Conservation (phyloP, 495 filamentous ascomycete species). For the Neurospora tetraspora region DNA sequence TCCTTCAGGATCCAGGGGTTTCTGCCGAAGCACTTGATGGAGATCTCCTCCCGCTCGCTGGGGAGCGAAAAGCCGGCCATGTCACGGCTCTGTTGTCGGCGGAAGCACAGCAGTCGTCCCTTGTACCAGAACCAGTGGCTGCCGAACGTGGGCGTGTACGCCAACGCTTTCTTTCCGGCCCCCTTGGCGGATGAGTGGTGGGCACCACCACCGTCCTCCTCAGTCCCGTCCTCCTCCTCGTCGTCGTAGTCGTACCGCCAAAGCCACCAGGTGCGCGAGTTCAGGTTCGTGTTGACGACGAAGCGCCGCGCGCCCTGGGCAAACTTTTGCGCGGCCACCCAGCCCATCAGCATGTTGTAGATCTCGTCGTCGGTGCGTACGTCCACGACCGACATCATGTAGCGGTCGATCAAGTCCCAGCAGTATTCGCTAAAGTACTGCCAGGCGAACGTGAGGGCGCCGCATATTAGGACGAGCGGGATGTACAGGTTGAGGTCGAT, state of each 20-base stretch:
- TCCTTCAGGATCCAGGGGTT: conserved; percentile 55
- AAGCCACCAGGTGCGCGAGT: conserved; percentile 38
- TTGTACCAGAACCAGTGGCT: conserved; percentile 59
- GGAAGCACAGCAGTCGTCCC: conserved; percentile 45
- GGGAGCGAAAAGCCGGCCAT: conserved; percentile 16
- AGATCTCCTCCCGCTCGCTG: conserved; percentile 48
- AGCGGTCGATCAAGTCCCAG: conserved; percentile 29
- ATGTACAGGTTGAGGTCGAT: conserved; percentile 67
- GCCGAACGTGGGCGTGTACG: conserved; percentile 56
- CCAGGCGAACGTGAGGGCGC: conserved; percentile 38
- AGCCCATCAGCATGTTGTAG: conserved; percentile 60
- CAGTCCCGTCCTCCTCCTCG: conserved; percentile 36
- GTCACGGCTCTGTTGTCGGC: conserved; percentile 29
- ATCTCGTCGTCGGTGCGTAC: conserved; percentile 58
- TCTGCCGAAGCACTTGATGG: conserved; percentile 56
- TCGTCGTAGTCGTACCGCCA: conserved; percentile 33
- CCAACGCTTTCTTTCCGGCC: conserved; percentile 47
- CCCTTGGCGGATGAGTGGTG: conserved; percentile 1
- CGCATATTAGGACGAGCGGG: conserved; percentile 44
- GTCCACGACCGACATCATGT: conserved; percentile 51
- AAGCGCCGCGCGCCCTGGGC: conserved; percentile 47
- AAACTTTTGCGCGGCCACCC: conserved; percentile 53
- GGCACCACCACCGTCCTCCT: conserved; percentile 27
- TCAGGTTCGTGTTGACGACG: conserved; percentile 50
- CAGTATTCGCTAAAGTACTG: conserved; percentile 40